These are phyloP conservation scores for Lecanicillium sp. DNA, from an alignment of 2,329 filamentous ascomycete species.

Conservation along the genomic window DNA sequence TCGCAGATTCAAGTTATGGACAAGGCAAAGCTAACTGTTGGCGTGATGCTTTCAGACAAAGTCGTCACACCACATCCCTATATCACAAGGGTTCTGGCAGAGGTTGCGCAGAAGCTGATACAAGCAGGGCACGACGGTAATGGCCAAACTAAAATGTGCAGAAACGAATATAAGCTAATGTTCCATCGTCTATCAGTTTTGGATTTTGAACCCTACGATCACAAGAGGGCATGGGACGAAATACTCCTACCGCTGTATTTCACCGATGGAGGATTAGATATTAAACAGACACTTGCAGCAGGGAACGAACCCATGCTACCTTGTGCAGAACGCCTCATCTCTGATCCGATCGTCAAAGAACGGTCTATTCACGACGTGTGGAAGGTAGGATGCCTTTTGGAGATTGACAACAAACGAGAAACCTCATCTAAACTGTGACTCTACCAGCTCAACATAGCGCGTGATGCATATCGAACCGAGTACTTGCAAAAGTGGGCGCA, in stretches of 20 bases:
- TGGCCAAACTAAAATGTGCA: background rate
- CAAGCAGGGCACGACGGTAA: slow-evolving; percentile 8
- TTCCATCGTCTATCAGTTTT: too few species aligned
- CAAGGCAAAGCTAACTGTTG: slow-evolving; percentile 43
- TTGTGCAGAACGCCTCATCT: slow-evolving; percentile 45
- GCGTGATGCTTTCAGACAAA: slow-evolving; percentile 43
- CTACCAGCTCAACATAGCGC: slow-evolving; percentile 14
- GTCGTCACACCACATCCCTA: slow-evolving; percentile 49
- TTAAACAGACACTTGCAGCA: slow-evolving; percentile 34
- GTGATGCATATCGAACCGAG: slow-evolving; percentile 21
- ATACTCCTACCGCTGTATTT: slow-evolving; percentile 39
- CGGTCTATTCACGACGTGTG: slow-evolving; percentile 26
- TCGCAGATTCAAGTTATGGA: slow-evolving; percentile 12
- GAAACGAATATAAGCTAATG: slow-evolving; percentile 37
- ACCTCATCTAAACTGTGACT: background rate
- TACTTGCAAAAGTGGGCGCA: slow-evolving; percentile 21
- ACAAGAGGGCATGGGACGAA: slow-evolving; percentile 37
- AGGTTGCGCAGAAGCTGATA: slow-evolving; percentile 39
- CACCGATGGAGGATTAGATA: slow-evolving; percentile 44
- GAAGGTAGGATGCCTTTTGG: slow-evolving; percentile 9
- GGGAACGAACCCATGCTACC: slow-evolving; percentile 47
- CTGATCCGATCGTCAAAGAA: slow-evolving; percentile 34
- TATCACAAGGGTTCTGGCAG: slow-evolving; percentile 40
- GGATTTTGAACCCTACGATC: slow-evolving; percentile 46
- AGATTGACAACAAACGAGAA: background rate